Percentiles rank a stretch among this genome's conserved stretches.
Evolutionary conservation across 129 eudicot genomes (phyloP).

Genomic region (Artemisia argyi): DNA sequence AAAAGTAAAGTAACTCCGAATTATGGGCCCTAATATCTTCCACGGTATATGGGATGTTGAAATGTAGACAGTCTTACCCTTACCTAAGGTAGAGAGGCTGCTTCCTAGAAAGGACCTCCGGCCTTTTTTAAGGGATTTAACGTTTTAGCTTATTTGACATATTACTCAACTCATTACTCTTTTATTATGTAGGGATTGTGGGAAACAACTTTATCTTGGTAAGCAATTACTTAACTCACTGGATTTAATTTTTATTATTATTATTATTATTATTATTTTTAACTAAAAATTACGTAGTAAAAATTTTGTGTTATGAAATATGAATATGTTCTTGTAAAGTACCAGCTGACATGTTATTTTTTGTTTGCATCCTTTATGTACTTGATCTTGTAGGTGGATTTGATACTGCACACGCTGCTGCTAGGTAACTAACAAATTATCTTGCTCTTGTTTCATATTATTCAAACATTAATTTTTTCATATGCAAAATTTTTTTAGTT

Average conservation of each 20-base stretch:
- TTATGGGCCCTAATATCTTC: too few relatives aligned
- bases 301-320: background rate
- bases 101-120: too few relatives aligned
- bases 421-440: constrained; percentile 25
- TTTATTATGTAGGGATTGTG: constrained; percentile 66
- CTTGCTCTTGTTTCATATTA: background rate
- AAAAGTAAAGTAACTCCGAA: too few relatives aligned
- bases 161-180: too few relatives aligned
- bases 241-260: background rate
- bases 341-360: background rate
- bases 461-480: background rate
- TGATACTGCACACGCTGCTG: constrained; percentile 45
- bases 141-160: too few relatives aligned
- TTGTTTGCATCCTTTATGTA: background rate
- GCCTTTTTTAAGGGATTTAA: too few relatives aligned
- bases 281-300: too few relatives aligned
- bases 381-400: constrained; percentile 58
- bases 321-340: constrained; percentile 4
- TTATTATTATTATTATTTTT: too few relatives aligned
- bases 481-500: background rate
- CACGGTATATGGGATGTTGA: too few relatives aligned
- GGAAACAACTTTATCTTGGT: constrained; percentile 90
- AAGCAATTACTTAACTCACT: constrained; percentile 7
- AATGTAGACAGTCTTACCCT: too few relatives aligned
- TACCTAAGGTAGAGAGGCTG: too few relatives aligned